A percentile compares a stretch with the other conserved stretches of the same genome.
Conservation (phyloP, 306 rosid species). For the Medicago lupulina region DNA sequence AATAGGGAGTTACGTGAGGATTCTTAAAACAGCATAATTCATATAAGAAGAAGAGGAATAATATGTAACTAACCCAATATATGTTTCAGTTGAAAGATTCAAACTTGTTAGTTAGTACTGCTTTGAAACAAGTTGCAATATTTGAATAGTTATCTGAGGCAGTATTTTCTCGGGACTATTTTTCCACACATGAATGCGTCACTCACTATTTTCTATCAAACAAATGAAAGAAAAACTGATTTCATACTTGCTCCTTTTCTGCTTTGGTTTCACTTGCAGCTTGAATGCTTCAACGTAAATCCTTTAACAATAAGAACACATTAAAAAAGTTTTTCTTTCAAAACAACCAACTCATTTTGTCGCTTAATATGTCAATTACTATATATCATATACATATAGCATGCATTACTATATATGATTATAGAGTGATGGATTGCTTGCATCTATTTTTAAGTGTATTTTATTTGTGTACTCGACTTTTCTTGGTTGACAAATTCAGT, state of each 20-base stretch:
- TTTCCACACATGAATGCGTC: constrained; percentile 11
- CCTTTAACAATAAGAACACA: constrained; percentile 9
- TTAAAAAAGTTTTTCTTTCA: constrained; percentile 1
- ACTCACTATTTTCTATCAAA: constrained; percentile 21
- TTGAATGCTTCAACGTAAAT: not conserved
- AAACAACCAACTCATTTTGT: not conserved
- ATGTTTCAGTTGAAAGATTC: constrained; percentile 38
- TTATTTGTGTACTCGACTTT: constrained; percentile 23
- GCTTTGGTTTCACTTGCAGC: constrained; percentile 1
- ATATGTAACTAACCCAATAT: constrained; percentile 27
- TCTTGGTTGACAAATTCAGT: constrained; percentile 4
- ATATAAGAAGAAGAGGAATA: not conserved
- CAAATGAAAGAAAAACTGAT: constrained; percentile 5
- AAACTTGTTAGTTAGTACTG: not conserved
- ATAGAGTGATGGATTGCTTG: not conserved
- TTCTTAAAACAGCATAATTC: not conserved
- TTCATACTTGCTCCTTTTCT: not conserved
- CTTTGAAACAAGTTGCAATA: constrained; percentile 18
- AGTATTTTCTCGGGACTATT: not conserved
- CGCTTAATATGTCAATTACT: too few species aligned
- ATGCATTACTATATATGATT: not conserved
- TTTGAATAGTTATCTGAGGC: constrained; percentile 24
- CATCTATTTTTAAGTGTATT: not conserved
- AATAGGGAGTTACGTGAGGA: too few species aligned
- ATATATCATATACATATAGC: too few species aligned